These are phyloP conservation scores for Brassica balearica DNA, from an alignment of 441 rosid genomes.

Conservation along the genomic window DNA sequence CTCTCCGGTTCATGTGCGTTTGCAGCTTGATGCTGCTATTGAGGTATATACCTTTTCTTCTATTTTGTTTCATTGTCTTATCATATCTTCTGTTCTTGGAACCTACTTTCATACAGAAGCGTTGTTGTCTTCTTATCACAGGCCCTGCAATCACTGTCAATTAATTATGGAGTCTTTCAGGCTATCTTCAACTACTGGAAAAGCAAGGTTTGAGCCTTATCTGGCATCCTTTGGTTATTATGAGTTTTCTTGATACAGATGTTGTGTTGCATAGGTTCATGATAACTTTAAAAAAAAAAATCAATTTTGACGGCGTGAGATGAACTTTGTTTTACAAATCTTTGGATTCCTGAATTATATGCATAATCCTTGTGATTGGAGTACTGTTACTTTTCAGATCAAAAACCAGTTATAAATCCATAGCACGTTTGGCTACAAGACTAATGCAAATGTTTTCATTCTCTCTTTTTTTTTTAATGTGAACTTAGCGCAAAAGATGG, in stretches of 20 bases:
- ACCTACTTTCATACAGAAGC: neutral
- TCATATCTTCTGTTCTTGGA: conserved; percentile 22
- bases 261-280: conserved; percentile 14
- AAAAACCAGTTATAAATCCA: conserved; percentile 2
- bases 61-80: neutral
- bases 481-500: conserved; percentile 88
- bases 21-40: conserved; percentile 79
- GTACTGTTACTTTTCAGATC: neutral
- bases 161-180: conserved; percentile 68
- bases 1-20: conserved; percentile 78
- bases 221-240: conserved; percentile 5
- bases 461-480: conserved; percentile 17
- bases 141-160: conserved; percentile 77
- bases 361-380: conserved; percentile 17
- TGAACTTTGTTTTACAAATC: conserved; percentile 12
- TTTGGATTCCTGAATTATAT: conserved; percentile 33
- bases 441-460: conserved; percentile 27
- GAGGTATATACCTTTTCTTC: conserved; percentile 64
- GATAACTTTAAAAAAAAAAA: neutral
- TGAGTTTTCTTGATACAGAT: conserved; percentile 9
- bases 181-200: conserved; percentile 89
- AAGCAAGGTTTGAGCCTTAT: conserved; percentile 67
- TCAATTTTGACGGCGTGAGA: conserved; percentile 2
- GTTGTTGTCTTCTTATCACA: conserved; percentile 44
- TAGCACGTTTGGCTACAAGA: conserved; percentile 9